phyloP scores from a whole-genome alignment of 495 filamentous ascomycete genomes.

The Aspergillus coremiiformis region DNA sequence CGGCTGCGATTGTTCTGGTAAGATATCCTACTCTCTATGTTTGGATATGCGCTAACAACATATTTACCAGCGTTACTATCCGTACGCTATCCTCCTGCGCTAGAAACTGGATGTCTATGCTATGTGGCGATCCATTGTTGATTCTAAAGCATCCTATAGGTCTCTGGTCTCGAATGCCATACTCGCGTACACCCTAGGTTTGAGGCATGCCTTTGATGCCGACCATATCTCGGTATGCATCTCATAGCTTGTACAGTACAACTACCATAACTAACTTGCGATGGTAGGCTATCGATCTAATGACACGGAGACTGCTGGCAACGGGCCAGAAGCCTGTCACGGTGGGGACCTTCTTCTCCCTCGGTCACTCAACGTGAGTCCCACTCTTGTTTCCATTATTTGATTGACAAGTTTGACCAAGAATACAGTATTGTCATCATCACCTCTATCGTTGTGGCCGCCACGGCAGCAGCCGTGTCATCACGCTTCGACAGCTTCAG shows the following conservation, averaged over 20 bases:
- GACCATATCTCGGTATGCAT: conserved; percentile 75
- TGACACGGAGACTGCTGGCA: conserved; percentile 87
- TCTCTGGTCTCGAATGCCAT: conserved; percentile 70
- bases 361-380: conserved; percentile 79
- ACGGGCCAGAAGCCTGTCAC: conserved; percentile 81
- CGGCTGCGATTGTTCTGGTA: conserved; percentile 61
- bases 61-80: conserved; percentile 26
- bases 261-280: conserved; percentile 2
- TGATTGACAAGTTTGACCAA: background rate
- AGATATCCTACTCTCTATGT: background rate
- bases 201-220: conserved; percentile 91
- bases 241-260: background rate
- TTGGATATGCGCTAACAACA: background rate
- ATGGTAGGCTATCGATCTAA: conserved; percentile 77
- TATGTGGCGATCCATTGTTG: background rate
- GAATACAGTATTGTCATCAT: conserved; percentile 68
- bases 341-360: conserved; percentile 90
- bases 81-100: conserved; percentile 19
- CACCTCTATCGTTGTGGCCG: conserved; percentile 86
- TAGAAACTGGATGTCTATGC: background rate
- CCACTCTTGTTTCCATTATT: background rate
- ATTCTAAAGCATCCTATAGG: conserved; percentile 21
- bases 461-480: conserved; percentile 74
- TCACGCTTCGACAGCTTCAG: conserved; percentile 71
- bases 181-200: conserved; percentile 79